Conservation (phyloP, 768 basidiomycete species). For the Leccinum uliginosum region DNA sequence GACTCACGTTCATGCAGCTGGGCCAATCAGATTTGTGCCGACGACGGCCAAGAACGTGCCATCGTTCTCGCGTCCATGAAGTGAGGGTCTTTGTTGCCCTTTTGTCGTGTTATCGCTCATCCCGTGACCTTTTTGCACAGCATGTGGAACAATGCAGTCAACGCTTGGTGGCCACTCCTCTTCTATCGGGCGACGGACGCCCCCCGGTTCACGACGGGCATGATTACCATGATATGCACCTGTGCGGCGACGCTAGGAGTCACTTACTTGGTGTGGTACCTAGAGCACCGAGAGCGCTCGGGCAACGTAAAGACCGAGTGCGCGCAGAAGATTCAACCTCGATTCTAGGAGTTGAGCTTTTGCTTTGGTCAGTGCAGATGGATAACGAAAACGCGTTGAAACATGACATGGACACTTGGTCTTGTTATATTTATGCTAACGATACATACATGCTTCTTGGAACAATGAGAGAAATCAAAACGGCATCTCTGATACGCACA, state of each 20-base stretch:
- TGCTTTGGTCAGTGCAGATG: not conserved
- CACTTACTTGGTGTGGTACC: conserved; percentile 53
- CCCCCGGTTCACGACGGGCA: conserved; percentile 61
- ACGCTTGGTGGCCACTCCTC: conserved; percentile 68
- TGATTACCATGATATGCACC: conserved; percentile 63
- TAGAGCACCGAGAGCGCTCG: conserved; percentile 40
- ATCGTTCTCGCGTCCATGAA: conserved; percentile 78
- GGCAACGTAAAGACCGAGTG: not conserved
- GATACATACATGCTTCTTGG: conserved; percentile 8
- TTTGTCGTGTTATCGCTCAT: not conserved
- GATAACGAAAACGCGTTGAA: not conserved
- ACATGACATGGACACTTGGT: not conserved
- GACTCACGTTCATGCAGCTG: conserved; percentile 38
- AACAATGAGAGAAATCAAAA: not conserved
- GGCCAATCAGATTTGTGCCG: conserved; percentile 75
- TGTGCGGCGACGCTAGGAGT: conserved; percentile 51
- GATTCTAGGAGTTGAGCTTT: not conserved
- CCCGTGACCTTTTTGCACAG: conserved; percentile 23
- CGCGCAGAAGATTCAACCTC: not conserved
- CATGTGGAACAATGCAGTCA: conserved; percentile 67
- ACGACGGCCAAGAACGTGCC: conserved; percentile 65
- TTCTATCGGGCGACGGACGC: conserved; percentile 74
- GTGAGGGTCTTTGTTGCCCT: conserved; percentile 28
- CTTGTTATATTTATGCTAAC: conserved; percentile 1
- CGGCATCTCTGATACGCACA: conserved; percentile 14